Evolutionary conservation across 2,329 filamentous ascomycete species (phyloP).

Genomic region (Leptographium procerum): DNA sequence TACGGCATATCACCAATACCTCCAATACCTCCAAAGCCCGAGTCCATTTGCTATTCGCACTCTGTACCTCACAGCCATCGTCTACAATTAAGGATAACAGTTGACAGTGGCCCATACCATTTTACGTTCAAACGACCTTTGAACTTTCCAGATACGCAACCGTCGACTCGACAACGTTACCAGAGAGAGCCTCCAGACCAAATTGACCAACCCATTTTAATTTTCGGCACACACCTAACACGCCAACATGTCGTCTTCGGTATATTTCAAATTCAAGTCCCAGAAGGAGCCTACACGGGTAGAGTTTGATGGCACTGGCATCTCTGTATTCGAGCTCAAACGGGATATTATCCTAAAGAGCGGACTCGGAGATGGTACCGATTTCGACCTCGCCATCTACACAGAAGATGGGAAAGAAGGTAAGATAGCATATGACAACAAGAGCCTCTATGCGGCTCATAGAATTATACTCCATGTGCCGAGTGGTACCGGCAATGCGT

Average conservation of each 20-base stretch:
- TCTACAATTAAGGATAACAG: neutral
- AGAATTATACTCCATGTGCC: too few relatives aligned
- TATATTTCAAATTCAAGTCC: slow-evolving; percentile 99
- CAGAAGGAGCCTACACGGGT: slow-evolving; percentile 91
- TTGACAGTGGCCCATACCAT: neutral
- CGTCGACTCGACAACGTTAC: neutral
- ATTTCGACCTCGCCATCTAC: slow-evolving; percentile 92
- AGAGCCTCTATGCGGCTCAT: too few relatives aligned
- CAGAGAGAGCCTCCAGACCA: neutral
- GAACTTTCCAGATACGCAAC: neutral
- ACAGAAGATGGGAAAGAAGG: slow-evolving; percentile 85
- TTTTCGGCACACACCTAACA: neutral
- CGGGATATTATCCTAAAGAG: slow-evolving; percentile 95
- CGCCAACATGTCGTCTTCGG: slow-evolving; percentile 76
- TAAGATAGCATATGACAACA: slow-evolving; percentile 33
- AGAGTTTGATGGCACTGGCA: slow-evolving; percentile 93
- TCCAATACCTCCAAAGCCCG: too few relatives aligned
- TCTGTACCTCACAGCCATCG: neutral
- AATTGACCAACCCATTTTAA: neutral
- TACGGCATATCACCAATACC: neutral
- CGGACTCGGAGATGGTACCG: slow-evolving; percentile 85
- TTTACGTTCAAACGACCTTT: neutral
- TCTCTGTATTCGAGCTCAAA: slow-evolving; percentile 97
- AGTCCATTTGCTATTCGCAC: neutral
- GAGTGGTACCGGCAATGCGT: too few relatives aligned